Conservation (phyloP, 2,329 filamentous ascomycete genomes). For the Aspergillus amoenus region DNA sequence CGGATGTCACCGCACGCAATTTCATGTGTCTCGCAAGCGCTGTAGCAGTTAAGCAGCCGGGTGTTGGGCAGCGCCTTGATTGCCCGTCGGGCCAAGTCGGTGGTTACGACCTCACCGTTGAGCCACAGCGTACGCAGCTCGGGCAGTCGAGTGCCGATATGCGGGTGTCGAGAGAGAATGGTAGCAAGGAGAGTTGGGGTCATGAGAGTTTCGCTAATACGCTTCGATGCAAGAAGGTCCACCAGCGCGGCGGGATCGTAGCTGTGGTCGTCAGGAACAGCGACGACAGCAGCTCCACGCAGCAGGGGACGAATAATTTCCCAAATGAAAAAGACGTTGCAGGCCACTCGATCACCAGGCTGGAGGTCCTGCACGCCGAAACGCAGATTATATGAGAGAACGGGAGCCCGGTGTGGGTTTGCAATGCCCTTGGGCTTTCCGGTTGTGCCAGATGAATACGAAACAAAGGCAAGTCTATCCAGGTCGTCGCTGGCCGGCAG, state of each 20-base stretch:
- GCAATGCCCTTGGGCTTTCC: conserved; percentile 80
- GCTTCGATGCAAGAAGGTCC: conserved; percentile 64
- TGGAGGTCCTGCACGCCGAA: conserved; percentile 68
- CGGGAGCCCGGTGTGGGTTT: conserved; percentile 72
- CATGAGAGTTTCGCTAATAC: conserved; percentile 79
- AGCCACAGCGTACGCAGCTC: conserved; percentile 72
- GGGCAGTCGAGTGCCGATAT: conserved; percentile 63
- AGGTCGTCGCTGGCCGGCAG: conserved; percentile 66
- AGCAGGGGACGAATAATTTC: conserved; percentile 76
- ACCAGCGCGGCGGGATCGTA: conserved; percentile 76
- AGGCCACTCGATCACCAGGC: conserved; percentile 76
- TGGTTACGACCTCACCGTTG: conserved; percentile 80
- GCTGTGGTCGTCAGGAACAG: conserved; percentile 72
- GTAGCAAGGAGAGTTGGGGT: conserved; percentile 76
- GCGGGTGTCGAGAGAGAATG: conserved; percentile 67
- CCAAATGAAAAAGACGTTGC: conserved; percentile 87
- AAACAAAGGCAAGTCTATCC: conserved; percentile 75
- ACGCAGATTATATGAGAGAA: conserved; percentile 71
- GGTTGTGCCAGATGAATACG: conserved; percentile 75
- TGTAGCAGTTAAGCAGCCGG: conserved; percentile 76
- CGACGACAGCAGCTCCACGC: conserved; percentile 72
- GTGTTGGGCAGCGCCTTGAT: conserved; percentile 67
- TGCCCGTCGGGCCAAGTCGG: conserved; percentile 69
- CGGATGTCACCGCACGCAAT: conserved; percentile 74
- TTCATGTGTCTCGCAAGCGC: conserved; percentile 79